Conservation (phyloP, 805 yeast genomes). For the Teunomyces atbi region DNA sequence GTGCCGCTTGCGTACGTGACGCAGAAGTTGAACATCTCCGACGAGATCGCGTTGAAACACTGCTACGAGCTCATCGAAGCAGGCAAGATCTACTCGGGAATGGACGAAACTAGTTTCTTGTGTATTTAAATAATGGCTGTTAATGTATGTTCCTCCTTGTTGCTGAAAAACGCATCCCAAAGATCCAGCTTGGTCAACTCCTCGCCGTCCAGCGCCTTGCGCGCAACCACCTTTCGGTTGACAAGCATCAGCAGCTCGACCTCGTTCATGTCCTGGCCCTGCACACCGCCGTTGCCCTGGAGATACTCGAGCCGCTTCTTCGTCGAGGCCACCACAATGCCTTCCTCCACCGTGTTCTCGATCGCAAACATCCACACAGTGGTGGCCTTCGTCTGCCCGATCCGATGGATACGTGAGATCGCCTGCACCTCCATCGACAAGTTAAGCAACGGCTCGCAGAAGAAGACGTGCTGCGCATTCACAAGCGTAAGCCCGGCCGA, state of each 20-base stretch:
- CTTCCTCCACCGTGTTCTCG: slow-evolving; percentile 83
- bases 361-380: slow-evolving; percentile 92
- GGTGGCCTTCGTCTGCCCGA: slow-evolving; percentile 81
- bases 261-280: slow-evolving; percentile 17
- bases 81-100: slow-evolving; percentile 68
- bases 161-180: slow-evolving; percentile 59
- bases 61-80: slow-evolving; percentile 60
- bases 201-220: slow-evolving; percentile 52
- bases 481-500: slow-evolving; percentile 89
- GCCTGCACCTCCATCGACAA: slow-evolving; percentile 89
- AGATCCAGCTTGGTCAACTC: slow-evolving; percentile 55
- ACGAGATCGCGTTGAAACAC: slow-evolving; percentile 47
- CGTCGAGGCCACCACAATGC: slow-evolving; percentile 69
- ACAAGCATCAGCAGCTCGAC: slow-evolving; percentile 56
- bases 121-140: slow-evolving; percentile 6
- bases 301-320: slow-evolving; percentile 52
- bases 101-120: slow-evolving; percentile 49
- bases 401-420: slow-evolving; percentile 85
- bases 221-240: slow-evolving; percentile 46
- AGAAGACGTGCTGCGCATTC: slow-evolving; percentile 87
- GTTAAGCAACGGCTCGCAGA: slow-evolving; percentile 91
- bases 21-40: slow-evolving; percentile 51
- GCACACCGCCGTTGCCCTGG: slow-evolving; percentile 14
- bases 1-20: slow-evolving; percentile 66
- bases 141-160: slow-evolving; percentile 5